Percentiles rank a stretch among this genome's conserved stretches.
These are phyloP conservation scores for Scleroderma bovista DNA, from an alignment of 768 basidiomycete genomes.

Conservation along the genomic window DNA sequence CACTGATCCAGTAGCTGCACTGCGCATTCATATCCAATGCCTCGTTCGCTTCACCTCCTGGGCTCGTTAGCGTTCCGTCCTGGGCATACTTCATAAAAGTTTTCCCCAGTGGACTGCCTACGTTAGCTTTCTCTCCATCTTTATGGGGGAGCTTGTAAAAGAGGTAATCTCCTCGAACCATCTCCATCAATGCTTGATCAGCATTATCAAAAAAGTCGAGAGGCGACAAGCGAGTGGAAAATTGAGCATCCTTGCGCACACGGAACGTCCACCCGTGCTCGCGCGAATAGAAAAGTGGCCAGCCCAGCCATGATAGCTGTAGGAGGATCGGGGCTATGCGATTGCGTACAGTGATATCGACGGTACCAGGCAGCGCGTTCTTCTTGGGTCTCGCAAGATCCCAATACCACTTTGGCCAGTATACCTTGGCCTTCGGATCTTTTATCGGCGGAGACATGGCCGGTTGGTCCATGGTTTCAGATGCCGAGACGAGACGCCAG, in stretches of 20 bases:
- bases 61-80: conserved; percentile 81
- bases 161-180: conserved; percentile 34
- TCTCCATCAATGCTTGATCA: conserved; percentile 54
- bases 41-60: conserved; percentile 71
- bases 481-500: conserved; percentile 39
- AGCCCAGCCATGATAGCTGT: conserved; percentile 79
- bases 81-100: conserved; percentile 85
- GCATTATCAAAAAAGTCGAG: conserved; percentile 58
- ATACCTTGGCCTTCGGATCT: conserved; percentile 37
- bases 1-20: conserved; percentile 97
- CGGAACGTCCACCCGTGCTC: conserved; percentile 92
- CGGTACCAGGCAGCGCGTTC: conserved; percentile 56
- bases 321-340: conserved; percentile 81
- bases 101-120: conserved; percentile 89
- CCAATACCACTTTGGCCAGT: conserved; percentile 99
- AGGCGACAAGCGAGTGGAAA: conserved; percentile 40
- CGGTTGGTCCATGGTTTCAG: neutral
- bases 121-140: conserved; percentile 90
- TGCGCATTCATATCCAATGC: conserved; percentile 90
- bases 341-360: conserved; percentile 83
- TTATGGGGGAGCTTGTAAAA: conserved; percentile 97
- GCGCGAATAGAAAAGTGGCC: conserved; percentile 80
- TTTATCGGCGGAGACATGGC: conserved; percentile 13
- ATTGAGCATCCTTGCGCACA: conserved; percentile 46
- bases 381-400: conserved; percentile 76